Conservation (phyloP, 305 asterid species). For the Fraxinus velutina region DNA sequence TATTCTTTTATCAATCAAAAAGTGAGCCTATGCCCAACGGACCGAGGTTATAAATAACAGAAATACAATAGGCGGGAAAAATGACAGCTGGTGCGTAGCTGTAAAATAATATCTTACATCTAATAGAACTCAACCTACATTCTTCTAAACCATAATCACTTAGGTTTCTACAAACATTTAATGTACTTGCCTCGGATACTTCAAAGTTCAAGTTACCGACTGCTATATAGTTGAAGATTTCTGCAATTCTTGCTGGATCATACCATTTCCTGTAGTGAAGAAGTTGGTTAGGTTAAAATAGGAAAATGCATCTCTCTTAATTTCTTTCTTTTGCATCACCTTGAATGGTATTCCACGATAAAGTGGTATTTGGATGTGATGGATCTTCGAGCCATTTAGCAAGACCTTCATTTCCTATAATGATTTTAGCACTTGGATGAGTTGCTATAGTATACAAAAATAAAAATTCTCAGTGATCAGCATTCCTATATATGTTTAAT, state of each 20-base stretch:
- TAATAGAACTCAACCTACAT: neutral
- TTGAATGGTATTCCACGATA: conserved; percentile 56
- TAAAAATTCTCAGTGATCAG: too few relatives aligned
- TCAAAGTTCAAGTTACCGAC: conserved; percentile 63
- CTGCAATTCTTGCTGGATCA: conserved; percentile 39
- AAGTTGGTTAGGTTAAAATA: conserved; percentile 21
- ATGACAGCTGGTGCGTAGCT: too few relatives aligned
- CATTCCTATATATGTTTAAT: neutral
- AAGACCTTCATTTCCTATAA: conserved; percentile 52
- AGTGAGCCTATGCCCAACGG: too few relatives aligned
- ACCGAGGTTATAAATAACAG: too few relatives aligned
- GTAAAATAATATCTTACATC: too few relatives aligned
- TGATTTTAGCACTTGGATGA: conserved; percentile 17
- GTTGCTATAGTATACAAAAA: too few relatives aligned
- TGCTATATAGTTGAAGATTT: conserved; percentile 59
- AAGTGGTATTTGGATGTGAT: conserved; percentile 47
- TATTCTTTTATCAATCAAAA: too few relatives aligned
- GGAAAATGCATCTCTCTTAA: neutral
- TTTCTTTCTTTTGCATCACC: conserved; percentile 45
- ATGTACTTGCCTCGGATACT: conserved; percentile 46
- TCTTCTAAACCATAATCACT: neutral
- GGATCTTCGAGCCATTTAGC: conserved; percentile 76
- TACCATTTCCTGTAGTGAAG: conserved; percentile 61
- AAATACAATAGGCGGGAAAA: too few relatives aligned
- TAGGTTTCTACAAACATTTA: neutral